Conservation (phyloP, 2,329 filamentous ascomycete species). For the Cercospora berteroae region DNA sequence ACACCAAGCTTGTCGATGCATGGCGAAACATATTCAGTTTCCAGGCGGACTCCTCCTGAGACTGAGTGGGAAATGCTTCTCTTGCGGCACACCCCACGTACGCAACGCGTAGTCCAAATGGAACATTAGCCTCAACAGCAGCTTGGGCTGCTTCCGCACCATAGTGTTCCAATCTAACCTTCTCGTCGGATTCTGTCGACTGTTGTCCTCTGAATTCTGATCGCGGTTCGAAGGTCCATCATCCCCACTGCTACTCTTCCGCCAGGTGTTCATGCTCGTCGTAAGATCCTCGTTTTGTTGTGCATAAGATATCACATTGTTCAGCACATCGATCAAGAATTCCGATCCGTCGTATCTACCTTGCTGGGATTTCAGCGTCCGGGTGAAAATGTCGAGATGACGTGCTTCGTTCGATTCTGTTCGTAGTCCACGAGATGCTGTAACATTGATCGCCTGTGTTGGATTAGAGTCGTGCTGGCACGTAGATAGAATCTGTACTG, state of each 20-base stretch:
- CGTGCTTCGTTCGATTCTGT: background rate
- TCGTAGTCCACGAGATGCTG: background rate
- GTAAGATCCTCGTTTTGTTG: background rate
- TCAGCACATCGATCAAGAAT: background rate
- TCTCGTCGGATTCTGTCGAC: background rate
- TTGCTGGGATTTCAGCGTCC: background rate
- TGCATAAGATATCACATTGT: background rate
- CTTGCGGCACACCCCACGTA: background rate
- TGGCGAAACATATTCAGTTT: background rate
- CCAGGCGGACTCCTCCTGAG: background rate
- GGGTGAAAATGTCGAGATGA: background rate
- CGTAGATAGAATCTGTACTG: background rate
- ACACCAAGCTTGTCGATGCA: background rate
- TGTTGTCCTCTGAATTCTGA: background rate
- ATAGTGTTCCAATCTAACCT: background rate
- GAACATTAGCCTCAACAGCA: background rate
- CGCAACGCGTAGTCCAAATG: background rate
- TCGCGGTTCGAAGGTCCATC: background rate
- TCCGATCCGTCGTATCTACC: background rate
- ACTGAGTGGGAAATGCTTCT: background rate
- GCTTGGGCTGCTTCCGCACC: background rate
- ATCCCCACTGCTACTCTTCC: background rate
- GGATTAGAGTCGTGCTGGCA: background rate
- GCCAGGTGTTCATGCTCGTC: background rate
- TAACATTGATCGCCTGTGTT: background rate